Evolutionary conservation across 805 yeast genomes (phyloP), one percentile per base, ranked within the genome.

Genomic region (Saccharomycopsis capsularis): DNA sequence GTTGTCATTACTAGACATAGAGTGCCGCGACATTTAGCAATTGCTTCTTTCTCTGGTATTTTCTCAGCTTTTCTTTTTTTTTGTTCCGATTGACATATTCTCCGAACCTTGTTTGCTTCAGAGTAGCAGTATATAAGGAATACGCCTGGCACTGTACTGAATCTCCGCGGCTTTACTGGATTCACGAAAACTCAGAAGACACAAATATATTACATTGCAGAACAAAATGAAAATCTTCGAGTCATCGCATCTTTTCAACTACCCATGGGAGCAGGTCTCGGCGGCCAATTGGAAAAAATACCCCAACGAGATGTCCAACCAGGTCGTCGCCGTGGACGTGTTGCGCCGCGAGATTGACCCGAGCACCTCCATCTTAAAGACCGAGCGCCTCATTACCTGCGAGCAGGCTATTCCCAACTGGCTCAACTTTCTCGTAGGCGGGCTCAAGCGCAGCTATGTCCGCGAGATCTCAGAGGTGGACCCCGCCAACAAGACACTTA

Each of bases 201-300:
- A n/a, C n/a, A n/a, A n/a, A n/a, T n/a, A n/a, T n/a, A n/a, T n/a
- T n/a, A n/a, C n/a, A n/a, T n/a, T n/a, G n/a, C n/a, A n/a, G n/a
- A n/a, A n/a, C 11, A 59, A 24, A 42, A 91, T 91, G 99, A 87
- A 83, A 64, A 70, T 91, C 42, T 90, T 88, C 62, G 78, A 78
- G 38, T 75, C 85, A 36, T 65, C 72, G 18, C 91, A 85, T 63
- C 70, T 67, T 38, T 91, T 88, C 64, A 69, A 79, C 48, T 90
- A 93, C 61, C 78, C 95, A 0, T 91, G 98, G 97, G 95, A 85
- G 23, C 88, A 85, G 58, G 95, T 91, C 23, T 84, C 96, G 0
- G 89, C 95, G 1, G 97, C 98, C 45, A 89, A 90, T 66, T 91
- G 99, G 99, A 80, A 78, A 56, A 91, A 91, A 58, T 91, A 91